Evolutionary conservation across 305 asterid species (phyloP).

Genomic region (Rubia tinctorum): DNA sequence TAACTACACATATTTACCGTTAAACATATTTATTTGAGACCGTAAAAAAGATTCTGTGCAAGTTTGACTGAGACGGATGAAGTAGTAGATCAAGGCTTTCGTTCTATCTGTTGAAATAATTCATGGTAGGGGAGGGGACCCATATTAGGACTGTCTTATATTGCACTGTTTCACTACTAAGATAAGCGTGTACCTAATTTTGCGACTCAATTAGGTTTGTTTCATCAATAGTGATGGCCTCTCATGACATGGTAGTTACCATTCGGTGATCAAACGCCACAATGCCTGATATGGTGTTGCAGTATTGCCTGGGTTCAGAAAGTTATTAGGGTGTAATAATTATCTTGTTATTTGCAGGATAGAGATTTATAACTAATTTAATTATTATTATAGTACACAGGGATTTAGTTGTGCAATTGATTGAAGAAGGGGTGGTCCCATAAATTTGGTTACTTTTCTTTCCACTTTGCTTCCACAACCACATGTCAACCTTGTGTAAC

Average conservation of each 20-base stretch:
- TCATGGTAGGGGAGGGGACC: neutral
- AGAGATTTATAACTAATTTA: neutral
- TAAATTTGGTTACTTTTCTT: neutral
- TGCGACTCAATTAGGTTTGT: neutral
- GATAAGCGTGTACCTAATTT: neutral
- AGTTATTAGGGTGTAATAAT: neutral
- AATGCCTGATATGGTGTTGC: slow-evolving; percentile 2
- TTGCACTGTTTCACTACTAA: neutral
- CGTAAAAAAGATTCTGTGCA: too few species aligned
- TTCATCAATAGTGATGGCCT: neutral
- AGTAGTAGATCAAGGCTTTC: neutral
- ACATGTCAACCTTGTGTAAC: slow-evolving; percentile 1
- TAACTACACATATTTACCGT: too few species aligned
- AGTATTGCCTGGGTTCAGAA: neutral
- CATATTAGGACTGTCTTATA: neutral
- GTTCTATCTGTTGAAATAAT: neutral
- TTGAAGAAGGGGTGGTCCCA: too few species aligned
- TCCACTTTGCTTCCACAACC: slow-evolving; percentile 1
- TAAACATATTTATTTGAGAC: too few species aligned
- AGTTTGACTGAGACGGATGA: too few species aligned
- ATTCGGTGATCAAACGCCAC: neutral
- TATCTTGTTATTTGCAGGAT: neutral
- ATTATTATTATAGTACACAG: too few species aligned
- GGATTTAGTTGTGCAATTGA: neutral
- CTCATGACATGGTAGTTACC: neutral